These are phyloP conservation scores for Eremomyces bilateralis DNA, from an alignment of 495 filamentous ascomycete genomes.

Conservation along the genomic window DNA sequence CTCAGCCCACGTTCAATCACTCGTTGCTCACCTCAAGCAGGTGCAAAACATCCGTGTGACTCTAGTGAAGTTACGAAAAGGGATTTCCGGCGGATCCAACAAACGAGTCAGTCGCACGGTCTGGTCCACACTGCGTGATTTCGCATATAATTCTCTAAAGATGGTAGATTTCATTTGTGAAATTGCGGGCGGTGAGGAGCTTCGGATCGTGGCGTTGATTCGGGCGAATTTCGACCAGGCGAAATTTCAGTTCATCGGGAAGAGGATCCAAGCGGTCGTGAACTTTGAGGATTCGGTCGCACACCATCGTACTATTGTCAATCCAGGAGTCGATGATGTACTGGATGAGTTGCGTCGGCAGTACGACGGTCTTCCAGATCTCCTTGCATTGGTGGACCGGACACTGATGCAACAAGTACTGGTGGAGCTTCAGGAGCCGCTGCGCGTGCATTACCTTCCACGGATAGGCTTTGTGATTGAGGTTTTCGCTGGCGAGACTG, in stretches of 20 bases:
- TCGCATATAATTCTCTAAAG: slow-evolving; percentile 43
- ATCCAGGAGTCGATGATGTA: slow-evolving; percentile 54
- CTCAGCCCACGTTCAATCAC: slow-evolving; percentile 25
- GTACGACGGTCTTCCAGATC: slow-evolving; percentile 53
- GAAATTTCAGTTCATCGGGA: slow-evolving; percentile 39
- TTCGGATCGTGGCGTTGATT: slow-evolving; percentile 30
- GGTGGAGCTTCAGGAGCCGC: slow-evolving; percentile 28
- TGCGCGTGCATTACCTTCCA: slow-evolving; percentile 75
- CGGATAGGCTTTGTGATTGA: slow-evolving; percentile 79
- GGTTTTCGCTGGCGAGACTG: slow-evolving; percentile 39
- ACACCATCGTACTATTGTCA: slow-evolving; percentile 39
- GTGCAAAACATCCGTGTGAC: slow-evolving; percentile 61
- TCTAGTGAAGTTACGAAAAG: slow-evolving; percentile 52
- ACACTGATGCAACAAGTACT: slow-evolving; percentile 3
- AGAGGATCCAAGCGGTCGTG: slow-evolving; percentile 50
- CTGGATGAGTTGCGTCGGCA: slow-evolving; percentile 58
- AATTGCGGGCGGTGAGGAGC: slow-evolving; percentile 29
- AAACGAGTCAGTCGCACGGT: background rate
- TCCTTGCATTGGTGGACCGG: slow-evolving; percentile 30
- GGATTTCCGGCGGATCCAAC: slow-evolving; percentile 20
- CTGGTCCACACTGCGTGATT: slow-evolving; percentile 19
- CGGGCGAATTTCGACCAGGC: slow-evolving; percentile 20
- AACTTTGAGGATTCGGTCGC: slow-evolving; percentile 65
- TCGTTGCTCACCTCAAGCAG: slow-evolving; percentile 42
- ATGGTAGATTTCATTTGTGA: slow-evolving; percentile 44